Conservation (phyloP, 768 basidiomycete genomes). For the Mycena albidolilacea region DNA sequence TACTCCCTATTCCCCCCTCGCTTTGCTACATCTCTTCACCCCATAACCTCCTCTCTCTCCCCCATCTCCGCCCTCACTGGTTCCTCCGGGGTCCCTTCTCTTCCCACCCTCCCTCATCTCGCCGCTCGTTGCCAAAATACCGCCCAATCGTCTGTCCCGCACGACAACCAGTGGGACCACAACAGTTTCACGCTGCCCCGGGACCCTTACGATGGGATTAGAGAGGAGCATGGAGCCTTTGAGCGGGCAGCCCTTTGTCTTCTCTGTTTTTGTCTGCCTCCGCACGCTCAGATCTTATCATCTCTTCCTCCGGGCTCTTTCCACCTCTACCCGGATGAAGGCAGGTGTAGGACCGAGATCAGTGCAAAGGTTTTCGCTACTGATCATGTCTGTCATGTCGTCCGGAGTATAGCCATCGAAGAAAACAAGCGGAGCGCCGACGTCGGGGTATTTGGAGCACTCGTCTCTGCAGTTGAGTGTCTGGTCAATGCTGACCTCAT, state of each 20-base stretch:
- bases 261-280: constrained; percentile 1
- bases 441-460: background rate
- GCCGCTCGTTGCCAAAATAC: too few relatives aligned
- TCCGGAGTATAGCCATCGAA: constrained; percentile 11
- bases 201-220: background rate
- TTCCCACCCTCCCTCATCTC: too few relatives aligned
- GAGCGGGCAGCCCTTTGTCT: constrained; percentile 1
- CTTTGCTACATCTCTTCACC: too few relatives aligned
- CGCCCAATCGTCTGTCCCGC: too few relatives aligned
- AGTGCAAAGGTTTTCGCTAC: background rate
- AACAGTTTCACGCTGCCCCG: background rate
- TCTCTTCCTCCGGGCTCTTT: background rate
- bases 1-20: too few relatives aligned
- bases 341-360: constrained; percentile 17
- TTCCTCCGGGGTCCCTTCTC: too few relatives aligned
- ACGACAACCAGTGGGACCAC: background rate
- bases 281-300: background rate
- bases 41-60: too few relatives aligned
- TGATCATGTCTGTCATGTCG: constrained; percentile 18
- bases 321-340: constrained; percentile 18
- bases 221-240: constrained; percentile 19
- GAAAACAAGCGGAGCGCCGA: background rate
- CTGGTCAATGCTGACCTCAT: constrained; percentile 19
- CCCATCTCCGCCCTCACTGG: too few relatives aligned
- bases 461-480: constrained; percentile 16